Evolutionary conservation across 2,329 filamentous ascomycete genomes (phyloP).

Genomic region (Paecilomyces sp.): DNA sequence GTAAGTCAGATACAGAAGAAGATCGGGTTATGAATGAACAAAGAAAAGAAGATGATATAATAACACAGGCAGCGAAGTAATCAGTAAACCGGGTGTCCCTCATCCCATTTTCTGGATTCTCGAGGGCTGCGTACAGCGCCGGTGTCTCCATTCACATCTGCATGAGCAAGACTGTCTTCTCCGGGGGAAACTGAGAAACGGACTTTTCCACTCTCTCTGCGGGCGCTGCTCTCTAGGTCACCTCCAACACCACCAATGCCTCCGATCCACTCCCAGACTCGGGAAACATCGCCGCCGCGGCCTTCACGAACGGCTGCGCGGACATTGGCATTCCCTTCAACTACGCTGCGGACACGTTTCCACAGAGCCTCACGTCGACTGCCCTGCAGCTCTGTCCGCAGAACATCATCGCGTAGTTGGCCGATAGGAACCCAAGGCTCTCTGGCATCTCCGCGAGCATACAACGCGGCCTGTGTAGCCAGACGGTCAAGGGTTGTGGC

Average conservation of each 20-base stretch:
- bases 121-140: slow-evolving; percentile 16
- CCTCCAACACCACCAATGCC: slow-evolving; percentile 45
- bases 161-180: slow-evolving; percentile 10
- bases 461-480: slow-evolving; percentile 74
- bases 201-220: slow-evolving; percentile 18
- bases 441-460: slow-evolving; percentile 56
- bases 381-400: slow-evolving; percentile 72
- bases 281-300: slow-evolving; percentile 49
- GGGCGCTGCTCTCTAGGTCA: slow-evolving; percentile 18
- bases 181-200: slow-evolving; percentile 18
- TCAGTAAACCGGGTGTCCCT: slow-evolving; percentile 24
- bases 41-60: background rate
- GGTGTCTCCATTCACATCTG: slow-evolving; percentile 7
- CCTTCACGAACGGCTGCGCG: slow-evolving; percentile 64
- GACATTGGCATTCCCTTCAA: slow-evolving; percentile 92
- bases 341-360: slow-evolving; percentile 72
- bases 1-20: background rate
- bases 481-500: slow-evolving; percentile 77
- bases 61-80: background rate
- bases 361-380: slow-evolving; percentile 73
- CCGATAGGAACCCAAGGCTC: slow-evolving; percentile 81
- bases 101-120: slow-evolving; percentile 31
- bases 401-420: slow-evolving; percentile 83
- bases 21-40: background rate
- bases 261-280: slow-evolving; percentile 64